Conservation (phyloP, 108 stramenopile species). For the Discostella stelligeroides region DNA sequence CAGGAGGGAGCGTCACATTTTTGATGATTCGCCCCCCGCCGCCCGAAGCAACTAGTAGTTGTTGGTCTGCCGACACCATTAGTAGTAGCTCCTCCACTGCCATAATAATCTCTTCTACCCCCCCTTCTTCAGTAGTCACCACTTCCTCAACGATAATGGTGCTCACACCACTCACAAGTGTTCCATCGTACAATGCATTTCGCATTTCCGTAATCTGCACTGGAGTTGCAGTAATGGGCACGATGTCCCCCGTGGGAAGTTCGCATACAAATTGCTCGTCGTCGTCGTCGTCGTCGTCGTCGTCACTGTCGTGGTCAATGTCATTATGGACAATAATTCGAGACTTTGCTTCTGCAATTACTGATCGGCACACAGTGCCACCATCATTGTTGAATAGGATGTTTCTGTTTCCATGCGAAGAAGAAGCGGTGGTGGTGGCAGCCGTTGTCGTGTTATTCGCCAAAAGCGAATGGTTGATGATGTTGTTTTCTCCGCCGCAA, state of each 20-base stretch:
- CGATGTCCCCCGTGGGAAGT: background rate
- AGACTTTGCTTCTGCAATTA: no score
- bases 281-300: background rate
- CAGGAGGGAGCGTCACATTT: slow-evolving; percentile 1
- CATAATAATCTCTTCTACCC: background rate
- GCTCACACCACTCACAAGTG: background rate
- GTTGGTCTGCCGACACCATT: background rate
- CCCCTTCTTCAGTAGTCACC: background rate
- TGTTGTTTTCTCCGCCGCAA: no score
- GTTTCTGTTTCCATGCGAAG: no score
- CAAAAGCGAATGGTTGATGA: no score
- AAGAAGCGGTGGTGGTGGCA: no score
- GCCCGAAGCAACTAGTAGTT: background rate
- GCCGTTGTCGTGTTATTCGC: no score
- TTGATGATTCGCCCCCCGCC: background rate
- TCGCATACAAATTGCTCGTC: background rate
- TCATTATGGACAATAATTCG: no score
- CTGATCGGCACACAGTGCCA: no score
- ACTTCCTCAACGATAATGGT: background rate
- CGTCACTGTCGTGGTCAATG: background rate
- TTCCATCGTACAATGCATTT: slow-evolving; percentile 3
- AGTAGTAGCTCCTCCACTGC: background rate
- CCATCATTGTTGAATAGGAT: no score
- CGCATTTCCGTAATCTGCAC: background rate
- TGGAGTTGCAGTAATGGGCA: background rate